Conservation (phyloP, 140 eudicot genomes). For the Oenanthe javanica region DNA sequence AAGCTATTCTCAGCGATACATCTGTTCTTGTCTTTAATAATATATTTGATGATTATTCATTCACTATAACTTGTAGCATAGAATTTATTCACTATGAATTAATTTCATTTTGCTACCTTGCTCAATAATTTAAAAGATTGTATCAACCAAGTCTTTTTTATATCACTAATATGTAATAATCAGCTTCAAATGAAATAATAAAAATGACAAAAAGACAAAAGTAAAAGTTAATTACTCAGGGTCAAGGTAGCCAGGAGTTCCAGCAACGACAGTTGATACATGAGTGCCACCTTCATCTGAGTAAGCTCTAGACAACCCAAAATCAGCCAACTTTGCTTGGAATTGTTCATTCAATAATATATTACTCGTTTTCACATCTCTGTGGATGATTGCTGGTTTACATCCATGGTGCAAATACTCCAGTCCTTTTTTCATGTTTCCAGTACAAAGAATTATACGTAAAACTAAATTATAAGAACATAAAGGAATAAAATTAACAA, state of each 20-base stretch:
- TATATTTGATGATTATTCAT: too few species aligned
- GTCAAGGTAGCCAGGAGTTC: conserved; percentile 52
- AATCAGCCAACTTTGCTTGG: conserved; percentile 52
- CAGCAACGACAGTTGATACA: conserved; percentile 34
- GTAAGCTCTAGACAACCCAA: conserved; percentile 39
- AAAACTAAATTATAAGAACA: background rate
- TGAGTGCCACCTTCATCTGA: conserved; percentile 32
- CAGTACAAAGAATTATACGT: background rate
- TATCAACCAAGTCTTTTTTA: background rate
- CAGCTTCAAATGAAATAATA: background rate
- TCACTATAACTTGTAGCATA: too few species aligned
- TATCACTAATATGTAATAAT: background rate
- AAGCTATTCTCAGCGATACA: background rate
- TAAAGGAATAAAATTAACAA: background rate
- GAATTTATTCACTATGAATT: too few species aligned
- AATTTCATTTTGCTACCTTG: too few species aligned
- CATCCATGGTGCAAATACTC: conserved; percentile 45
- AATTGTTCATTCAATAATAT: conserved; percentile 31
- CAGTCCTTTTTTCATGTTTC: conserved; percentile 18
- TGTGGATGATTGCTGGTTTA: conserved; percentile 38
- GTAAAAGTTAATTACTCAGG: conserved; percentile 32
- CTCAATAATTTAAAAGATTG: background rate
- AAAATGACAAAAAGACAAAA: background rate
- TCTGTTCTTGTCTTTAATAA: too few species aligned
- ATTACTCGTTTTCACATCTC: conserved; percentile 46